Percentiles rank a stretch among this genome's conserved stretches.
These are phyloP conservation scores for Ramaria sp. DNA, from an alignment of 768 basidiomycete genomes.

Conservation along the genomic window DNA sequence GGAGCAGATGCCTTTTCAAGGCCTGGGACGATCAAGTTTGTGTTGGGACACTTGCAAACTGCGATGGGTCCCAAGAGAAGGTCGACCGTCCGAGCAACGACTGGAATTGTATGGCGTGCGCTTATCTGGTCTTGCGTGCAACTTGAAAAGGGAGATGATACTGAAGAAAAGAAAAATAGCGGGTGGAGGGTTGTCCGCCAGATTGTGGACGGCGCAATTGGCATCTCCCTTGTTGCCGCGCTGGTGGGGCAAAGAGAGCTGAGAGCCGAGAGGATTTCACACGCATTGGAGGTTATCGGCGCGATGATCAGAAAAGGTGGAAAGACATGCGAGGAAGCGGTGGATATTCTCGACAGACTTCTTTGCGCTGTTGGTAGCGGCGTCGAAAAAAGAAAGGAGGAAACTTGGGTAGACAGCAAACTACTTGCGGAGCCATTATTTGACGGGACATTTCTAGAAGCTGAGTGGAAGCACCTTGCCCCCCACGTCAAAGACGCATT, in stretches of 20 bases:
- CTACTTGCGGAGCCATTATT: conserved; percentile 45
- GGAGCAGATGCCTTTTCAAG: conserved; percentile 25
- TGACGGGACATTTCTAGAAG: conserved; percentile 42
- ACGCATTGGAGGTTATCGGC: conserved; percentile 39
- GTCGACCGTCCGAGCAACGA: conserved; percentile 47
- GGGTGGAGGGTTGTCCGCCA: conserved; percentile 38
- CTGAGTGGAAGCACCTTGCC: conserved; percentile 38
- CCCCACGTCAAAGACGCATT: conserved; percentile 39
- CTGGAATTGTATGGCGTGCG: conserved; percentile 46
- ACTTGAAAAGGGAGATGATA: conserved; percentile 8
- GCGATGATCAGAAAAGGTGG: conserved; percentile 47
- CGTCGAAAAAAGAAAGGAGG: conserved; percentile 17
- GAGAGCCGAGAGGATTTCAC: conserved; percentile 18
- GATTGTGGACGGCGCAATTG: conserved; percentile 49
- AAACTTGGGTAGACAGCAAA: conserved; percentile 35
- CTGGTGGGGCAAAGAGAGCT: conserved; percentile 27
- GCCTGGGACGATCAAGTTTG: conserved; percentile 22
- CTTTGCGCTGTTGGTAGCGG: conserved; percentile 13
- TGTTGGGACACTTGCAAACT: conserved; percentile 40
- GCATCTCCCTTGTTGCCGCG: conserved; percentile 44
- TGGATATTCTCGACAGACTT: conserved; percentile 36
- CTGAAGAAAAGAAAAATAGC: conserved; percentile 7
- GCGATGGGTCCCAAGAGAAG: conserved; percentile 52
- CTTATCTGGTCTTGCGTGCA: conserved; percentile 14
- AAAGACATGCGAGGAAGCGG: conserved; percentile 39